Conservation (phyloP, 768 basidiomycete species). For the Rhodocollybia butyracea region DNA sequence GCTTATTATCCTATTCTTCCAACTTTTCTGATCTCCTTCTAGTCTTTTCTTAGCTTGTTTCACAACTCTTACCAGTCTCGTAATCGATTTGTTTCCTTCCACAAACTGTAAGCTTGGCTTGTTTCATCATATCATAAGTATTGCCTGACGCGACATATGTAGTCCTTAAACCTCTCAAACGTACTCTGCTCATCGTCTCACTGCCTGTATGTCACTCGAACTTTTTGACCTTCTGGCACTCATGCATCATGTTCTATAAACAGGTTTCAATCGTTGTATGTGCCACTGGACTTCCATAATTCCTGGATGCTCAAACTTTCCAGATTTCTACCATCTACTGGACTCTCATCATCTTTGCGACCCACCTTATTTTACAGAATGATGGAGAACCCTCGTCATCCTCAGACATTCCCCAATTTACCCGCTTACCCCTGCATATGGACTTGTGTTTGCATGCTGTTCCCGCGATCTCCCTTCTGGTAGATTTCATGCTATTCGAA, state of each 20-base stretch:
- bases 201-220: conserved; percentile 50
- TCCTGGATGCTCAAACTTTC: too few relatives aligned
- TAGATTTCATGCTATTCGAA: conserved; percentile 71
- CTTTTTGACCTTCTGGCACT: background rate
- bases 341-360: conserved; percentile 54
- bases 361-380: conserved; percentile 51
- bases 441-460: conserved; percentile 67
- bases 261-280: conserved; percentile 23
- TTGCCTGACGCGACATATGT: background rate
- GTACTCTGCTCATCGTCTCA: conserved; percentile 57
- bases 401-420: conserved; percentile 20
- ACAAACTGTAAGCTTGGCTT: conserved; percentile 21
- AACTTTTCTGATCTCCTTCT: background rate
- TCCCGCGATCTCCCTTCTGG: conserved; percentile 53
- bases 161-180: conserved; percentile 47
- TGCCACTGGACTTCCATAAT: too few relatives aligned
- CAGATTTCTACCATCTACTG: conserved; percentile 64
- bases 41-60: conserved; percentile 35
- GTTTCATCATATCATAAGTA: background rate
- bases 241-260: background rate
- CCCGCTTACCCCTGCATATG: conserved; percentile 45
- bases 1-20: conserved; percentile 12
- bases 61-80: conserved; percentile 32
- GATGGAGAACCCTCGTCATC: conserved; percentile 26
- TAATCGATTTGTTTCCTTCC: conserved; percentile 30